These are phyloP conservation scores for Aspergillus nidulans DNA, from an alignment of 495 filamentous ascomycete genomes.

Conservation along the genomic window DNA sequence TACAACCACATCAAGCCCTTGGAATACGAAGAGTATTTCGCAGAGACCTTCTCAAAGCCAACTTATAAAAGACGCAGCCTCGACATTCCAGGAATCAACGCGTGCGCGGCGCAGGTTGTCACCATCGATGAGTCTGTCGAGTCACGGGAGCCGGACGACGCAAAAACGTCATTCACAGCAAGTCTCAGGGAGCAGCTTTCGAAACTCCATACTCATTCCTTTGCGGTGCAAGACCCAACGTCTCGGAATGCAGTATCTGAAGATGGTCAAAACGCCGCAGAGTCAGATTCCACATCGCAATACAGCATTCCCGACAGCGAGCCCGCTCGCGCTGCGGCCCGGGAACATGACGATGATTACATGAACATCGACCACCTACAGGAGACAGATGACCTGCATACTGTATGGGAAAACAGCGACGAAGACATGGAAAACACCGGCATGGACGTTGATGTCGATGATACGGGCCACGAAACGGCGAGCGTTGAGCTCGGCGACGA, in stretches of 20 bases:
- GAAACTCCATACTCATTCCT: slow-evolving; percentile 27
- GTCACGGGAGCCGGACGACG: neutral
- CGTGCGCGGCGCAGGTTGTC: slow-evolving; percentile 25
- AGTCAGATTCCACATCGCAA: neutral
- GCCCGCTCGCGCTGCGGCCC: neutral
- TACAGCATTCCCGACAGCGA: slow-evolving; percentile 15
- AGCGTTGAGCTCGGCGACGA: slow-evolving; percentile 43
- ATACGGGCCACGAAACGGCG: slow-evolving; percentile 30
- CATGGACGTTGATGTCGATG: slow-evolving; percentile 11
- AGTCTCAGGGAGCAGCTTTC: slow-evolving; percentile 29
- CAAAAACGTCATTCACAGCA: slow-evolving; percentile 24
- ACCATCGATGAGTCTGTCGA: neutral
- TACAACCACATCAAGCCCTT: slow-evolving; percentile 17
- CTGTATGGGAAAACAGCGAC: slow-evolving; percentile 11
- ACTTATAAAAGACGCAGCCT: slow-evolving; percentile 35
- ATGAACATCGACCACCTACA: neutral
- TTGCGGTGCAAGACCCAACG: slow-evolving; percentile 7
- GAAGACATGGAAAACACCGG: slow-evolving; percentile 19
- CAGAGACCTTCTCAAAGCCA: slow-evolving; percentile 22
- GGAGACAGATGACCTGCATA: neutral
- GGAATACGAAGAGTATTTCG: slow-evolving; percentile 35
- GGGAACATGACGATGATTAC: neutral
- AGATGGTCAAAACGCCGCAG: neutral
- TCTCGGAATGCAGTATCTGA: slow-evolving; percentile 3
- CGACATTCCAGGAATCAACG: slow-evolving; percentile 24